Evolutionary conservation across 1,284 basidiomycete species (phyloP).

Genomic region (Trichosporon coremiiforme): DNA sequence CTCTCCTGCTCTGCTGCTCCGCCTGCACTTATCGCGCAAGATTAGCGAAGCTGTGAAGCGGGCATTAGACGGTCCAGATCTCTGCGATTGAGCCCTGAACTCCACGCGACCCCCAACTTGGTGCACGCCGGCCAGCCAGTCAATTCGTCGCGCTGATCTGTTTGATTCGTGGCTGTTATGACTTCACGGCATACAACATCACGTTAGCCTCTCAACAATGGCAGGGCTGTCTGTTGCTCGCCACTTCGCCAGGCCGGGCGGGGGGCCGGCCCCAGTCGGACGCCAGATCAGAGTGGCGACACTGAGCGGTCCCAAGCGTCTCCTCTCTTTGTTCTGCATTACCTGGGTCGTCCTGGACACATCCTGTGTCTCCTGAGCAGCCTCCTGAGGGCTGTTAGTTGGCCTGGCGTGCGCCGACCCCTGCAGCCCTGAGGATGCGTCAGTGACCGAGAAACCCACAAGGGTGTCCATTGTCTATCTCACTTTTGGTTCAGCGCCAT

Average conservation of each 20-base stretch:
- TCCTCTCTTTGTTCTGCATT: not conserved
- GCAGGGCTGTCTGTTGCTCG: not conserved
- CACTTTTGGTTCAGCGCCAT: conserved; percentile 2
- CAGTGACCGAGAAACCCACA: not conserved
- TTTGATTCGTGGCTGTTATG: not conserved
- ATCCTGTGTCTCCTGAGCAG: too few species aligned
- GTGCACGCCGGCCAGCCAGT: not conserved
- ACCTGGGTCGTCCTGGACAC: not conserved
- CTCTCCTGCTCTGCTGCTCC: not conserved
- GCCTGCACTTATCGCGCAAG: not conserved
- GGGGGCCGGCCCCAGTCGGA: not conserved
- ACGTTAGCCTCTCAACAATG: not conserved
- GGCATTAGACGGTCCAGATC: not conserved
- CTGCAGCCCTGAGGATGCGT: not conserved
- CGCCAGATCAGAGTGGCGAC: not conserved
- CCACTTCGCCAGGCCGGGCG: not conserved
- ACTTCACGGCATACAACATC: not conserved
- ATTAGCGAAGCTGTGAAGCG: not conserved
- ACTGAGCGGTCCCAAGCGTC: not conserved
- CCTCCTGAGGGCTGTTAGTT: too few species aligned
- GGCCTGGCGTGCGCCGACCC: not conserved
- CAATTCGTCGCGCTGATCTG: not conserved
- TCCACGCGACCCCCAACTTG: not conserved
- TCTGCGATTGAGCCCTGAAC: not conserved
- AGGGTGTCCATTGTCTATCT: not conserved